Evolutionary conservation across 169 alveolate genomes (phyloP).

Genomic region (Plasmodium knowlesi): DNA sequence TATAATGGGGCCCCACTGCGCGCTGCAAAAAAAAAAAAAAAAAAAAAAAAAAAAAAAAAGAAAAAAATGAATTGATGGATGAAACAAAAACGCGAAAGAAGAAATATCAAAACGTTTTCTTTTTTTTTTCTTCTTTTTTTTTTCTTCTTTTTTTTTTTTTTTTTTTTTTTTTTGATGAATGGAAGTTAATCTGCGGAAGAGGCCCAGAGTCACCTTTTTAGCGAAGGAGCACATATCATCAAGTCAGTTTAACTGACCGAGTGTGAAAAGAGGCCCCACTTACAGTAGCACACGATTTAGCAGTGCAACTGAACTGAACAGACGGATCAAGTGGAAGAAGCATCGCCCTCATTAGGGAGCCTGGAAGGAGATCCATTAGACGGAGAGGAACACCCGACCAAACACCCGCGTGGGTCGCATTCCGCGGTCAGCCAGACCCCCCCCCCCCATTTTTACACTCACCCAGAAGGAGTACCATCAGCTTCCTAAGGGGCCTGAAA

Average conservation of each 20-base stretch:
- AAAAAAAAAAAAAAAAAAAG: neutral
- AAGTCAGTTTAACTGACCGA: neutral
- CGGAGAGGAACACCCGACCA: neutral
- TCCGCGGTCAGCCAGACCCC: neutral
- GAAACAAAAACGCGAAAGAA: neutral
- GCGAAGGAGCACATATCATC: neutral
- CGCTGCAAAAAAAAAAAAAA: neutral
- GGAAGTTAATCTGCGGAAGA: neutral
- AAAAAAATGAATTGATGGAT: neutral
- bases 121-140: neutral
- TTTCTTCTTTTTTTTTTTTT: constrained; percentile 3
- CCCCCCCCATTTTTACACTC: neutral
- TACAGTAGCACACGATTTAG: neutral
- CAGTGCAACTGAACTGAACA: neutral
- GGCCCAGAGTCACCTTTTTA: neutral
- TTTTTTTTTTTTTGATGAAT: neutral
- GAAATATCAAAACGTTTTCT: neutral
- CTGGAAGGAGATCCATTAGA: neutral
- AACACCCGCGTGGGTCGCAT: neutral
- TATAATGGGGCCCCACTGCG: neutral
- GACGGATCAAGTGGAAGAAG: neutral
- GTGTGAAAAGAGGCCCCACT: neutral
- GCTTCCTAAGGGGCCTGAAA: neutral
- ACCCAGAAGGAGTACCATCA: neutral
- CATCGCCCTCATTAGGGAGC: neutral